Base-by-base conservation (phyloP, 768 basidiomycete genomes). In the Tephrocybe sp. region DNA sequence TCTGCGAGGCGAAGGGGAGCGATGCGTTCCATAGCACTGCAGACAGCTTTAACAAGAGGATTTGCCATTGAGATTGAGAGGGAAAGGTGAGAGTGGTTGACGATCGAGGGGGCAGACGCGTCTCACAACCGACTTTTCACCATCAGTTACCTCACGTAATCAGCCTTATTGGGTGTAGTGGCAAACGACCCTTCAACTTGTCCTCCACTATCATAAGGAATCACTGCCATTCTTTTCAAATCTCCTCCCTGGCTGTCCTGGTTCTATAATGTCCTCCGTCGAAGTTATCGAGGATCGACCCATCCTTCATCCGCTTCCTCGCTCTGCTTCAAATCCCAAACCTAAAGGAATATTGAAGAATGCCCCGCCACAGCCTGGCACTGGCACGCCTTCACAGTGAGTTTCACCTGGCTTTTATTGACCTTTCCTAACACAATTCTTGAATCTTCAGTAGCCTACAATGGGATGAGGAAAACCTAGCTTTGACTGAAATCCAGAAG, bases 401-500 rank as follows among this genome's bases (percentile, higher is more conserved):
- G 58, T 47, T 21, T 24, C 15, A 11, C 25, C 48, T 23, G 30
- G 10, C 32, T 45, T 4, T 24, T 24, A 26, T 8, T 42, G 34
- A 36, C 28, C 45, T 34, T 47, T 47, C n/a, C 49, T 57, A 30
- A 52, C 50, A 50, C 24, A 53, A 43, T 44, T 26, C 48, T 43
- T 43, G 34, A 37, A n/a, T 59, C 33, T 60, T 23, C 48, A 77
- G 79, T 58, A 94, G 86, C 60, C 64, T 97, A 62, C 90, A 91
- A 64, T 98, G 94, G 94, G 95, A 98, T 64, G 94, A 98, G 63
- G 90, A 84, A 66, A 98, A 97, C 65, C 77, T 98, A 30, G 90
- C 91, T 21, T 68, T 90, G 62, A 97, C 94, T 1, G 94, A 98
- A 70, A 85, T 93, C 58, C 84, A 89, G 77, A 96, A 96, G 69